Base-by-base conservation (phyloP, 108 stramenopile genomes). In the Nitzschia putrida region DNA sequence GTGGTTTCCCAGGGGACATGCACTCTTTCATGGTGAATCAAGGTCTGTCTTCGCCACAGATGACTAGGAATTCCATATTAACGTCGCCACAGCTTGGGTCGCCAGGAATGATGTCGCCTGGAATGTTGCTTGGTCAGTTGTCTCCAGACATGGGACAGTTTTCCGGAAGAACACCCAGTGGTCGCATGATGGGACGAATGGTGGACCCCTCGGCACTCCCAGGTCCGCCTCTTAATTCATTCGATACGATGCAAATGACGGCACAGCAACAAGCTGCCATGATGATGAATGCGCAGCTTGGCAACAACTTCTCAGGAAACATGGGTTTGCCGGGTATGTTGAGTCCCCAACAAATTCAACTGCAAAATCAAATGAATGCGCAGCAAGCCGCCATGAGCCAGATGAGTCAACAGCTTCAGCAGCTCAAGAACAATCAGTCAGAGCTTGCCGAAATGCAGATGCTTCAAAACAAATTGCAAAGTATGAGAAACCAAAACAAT, bases 281-380 rank as follows among this genome's bases (percentile, higher is more conserved):
- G 51, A 51, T 75, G 41, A 50, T 57, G 59, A 67, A 75, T 53
- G 53, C 53, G 9, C 61, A 44, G 18, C 45, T 55, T 24, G 61
- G 61, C 9, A 63, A 63, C 23, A 63, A 24, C 44, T 63, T 63
- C 37, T n/a, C 38, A 0, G 64, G 29, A 29, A 53, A 61, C 21
- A 72, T 61, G 53, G 54, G 50, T 29, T 10, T 25, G 24, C 37
- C 34, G 24, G 51, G 39, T 45, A 51, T 53, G 51, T 61, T 61
- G 70, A 61, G 51, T 53, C 70, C 58, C 37, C 59, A 71, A n/a
- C 64, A 74, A 18, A 63, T 54, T 0, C 73, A 66, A 41, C 73
- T 53, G 13, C 64, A 66, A 50, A 57, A 75, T 21, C 74, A 75
- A 61, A 42, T 53, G 20, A 63, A 61, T 68, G 40, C 67, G 21